Conservation (phyloP, 495 filamentous ascomycete species). For the Clavariopsis aquatica region DNA sequence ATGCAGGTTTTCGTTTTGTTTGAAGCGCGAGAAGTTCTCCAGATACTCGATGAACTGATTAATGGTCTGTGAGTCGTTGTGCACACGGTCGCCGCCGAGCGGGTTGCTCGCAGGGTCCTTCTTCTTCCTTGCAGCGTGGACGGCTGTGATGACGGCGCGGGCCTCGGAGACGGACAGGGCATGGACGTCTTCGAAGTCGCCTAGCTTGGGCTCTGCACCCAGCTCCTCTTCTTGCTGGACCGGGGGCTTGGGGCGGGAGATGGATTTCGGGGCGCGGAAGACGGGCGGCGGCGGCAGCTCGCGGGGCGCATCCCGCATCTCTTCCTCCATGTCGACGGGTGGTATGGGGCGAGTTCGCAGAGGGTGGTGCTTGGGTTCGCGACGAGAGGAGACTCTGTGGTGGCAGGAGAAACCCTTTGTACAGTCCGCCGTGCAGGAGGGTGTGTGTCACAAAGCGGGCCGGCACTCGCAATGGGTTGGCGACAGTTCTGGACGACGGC, state of each 20-base stretch:
- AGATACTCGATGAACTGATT: conserved; percentile 87
- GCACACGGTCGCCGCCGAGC: conserved; percentile 30
- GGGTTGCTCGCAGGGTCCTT: conserved; percentile 62
- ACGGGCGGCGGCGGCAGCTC: conserved; percentile 17
- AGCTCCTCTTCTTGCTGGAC: conserved; percentile 88
- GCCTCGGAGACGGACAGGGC: conserved; percentile 88
- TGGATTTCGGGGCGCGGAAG: conserved; percentile 31
- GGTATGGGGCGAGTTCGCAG: background rate
- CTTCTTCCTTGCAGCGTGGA: conserved; percentile 70
- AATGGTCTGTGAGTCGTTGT: conserved; percentile 66
- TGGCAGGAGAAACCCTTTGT: background rate
- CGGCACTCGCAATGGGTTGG: background rate
- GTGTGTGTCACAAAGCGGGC: background rate
- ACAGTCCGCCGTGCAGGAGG: background rate
- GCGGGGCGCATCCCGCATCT: conserved; percentile 23
- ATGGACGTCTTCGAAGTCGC: conserved; percentile 87
- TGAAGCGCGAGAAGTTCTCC: conserved; percentile 90
- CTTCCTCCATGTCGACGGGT: conserved; percentile 27
- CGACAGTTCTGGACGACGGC: background rate
- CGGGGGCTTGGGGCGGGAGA: conserved; percentile 46
- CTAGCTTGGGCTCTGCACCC: conserved; percentile 74
- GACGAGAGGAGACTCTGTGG: background rate
- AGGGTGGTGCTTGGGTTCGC: background rate
- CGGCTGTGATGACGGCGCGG: conserved; percentile 83
- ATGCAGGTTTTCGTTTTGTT: conserved; percentile 89